A percentile compares a stretch with the other conserved stretches of the same genome.
Conservation (phyloP, 2,329 filamentous ascomycete species). For the Chrysoporthe cubensis region DNA sequence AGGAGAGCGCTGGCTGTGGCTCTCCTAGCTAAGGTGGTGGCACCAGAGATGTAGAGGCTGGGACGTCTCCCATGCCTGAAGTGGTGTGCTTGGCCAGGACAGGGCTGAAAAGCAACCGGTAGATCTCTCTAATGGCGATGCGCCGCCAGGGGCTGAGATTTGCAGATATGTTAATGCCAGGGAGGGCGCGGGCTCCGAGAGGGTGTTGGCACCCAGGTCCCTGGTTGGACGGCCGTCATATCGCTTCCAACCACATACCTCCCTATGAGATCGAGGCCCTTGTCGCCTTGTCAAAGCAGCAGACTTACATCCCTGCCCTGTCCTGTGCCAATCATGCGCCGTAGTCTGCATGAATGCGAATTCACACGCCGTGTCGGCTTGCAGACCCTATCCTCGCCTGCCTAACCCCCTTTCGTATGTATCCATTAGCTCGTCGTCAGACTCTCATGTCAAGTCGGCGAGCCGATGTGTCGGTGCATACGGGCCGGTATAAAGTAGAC, state of each 20-base stretch:
- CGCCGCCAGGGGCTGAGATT: not conserved
- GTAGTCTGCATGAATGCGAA: slow-evolving; percentile 19
- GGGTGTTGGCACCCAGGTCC: not conserved
- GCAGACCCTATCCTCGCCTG: slow-evolving; percentile 8
- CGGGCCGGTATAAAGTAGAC: slow-evolving; percentile 17
- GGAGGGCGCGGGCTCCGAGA: not conserved
- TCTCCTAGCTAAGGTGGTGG: not conserved
- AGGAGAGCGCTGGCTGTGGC: not conserved
- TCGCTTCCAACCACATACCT: slow-evolving; percentile 21
- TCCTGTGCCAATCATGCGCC: not conserved
- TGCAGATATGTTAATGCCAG: not conserved
- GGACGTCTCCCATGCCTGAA: too few species aligned
- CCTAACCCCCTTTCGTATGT: not conserved
- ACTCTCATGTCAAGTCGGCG: not conserved
- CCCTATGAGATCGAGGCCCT: slow-evolving; percentile 8
- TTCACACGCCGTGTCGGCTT: slow-evolving; percentile 1
- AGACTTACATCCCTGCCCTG: slow-evolving; percentile 15
- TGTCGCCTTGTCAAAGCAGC: slow-evolving; percentile 16
- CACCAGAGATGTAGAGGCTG: not conserved
- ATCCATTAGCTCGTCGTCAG: slow-evolving; percentile 2
- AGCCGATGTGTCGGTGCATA: not conserved
- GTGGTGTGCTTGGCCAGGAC: slow-evolving; percentile 6
- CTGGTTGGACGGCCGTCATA: not conserved
- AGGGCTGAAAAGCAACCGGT: not conserved
- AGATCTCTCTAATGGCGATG: not conserved